These are phyloP conservation scores for Capsicum pubescens DNA, from an alignment of 257 asterid species.

Conservation along the genomic window DNA sequence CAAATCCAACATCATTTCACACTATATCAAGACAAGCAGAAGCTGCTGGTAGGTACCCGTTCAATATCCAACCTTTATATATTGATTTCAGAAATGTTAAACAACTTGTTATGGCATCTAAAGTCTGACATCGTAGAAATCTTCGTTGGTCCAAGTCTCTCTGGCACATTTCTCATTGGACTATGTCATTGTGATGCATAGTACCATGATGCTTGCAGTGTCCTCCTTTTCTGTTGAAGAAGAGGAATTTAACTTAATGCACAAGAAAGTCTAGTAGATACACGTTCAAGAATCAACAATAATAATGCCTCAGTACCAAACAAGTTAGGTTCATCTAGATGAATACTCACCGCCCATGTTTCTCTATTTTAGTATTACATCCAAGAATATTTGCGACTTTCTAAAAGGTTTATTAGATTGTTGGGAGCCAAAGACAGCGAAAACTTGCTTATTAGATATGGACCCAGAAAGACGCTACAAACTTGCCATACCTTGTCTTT, in stretches of 20 bases:
- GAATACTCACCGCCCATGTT: not conserved
- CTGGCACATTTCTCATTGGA: not conserved
- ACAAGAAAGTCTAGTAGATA: not conserved
- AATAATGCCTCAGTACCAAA: not conserved
- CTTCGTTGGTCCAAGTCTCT: not conserved
- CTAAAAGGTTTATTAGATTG: not conserved
- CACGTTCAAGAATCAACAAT: not conserved
- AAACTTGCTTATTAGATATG: conserved; percentile 16
- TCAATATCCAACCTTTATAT: conserved; percentile 14
- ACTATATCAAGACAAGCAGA: conserved; percentile 94
- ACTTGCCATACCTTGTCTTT: not conserved
- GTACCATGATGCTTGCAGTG: conserved; percentile 18
- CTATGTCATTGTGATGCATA: not conserved
- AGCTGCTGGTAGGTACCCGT: conserved; percentile 83
- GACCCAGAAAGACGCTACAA: not conserved
- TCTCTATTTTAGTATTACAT: conserved; percentile 1
- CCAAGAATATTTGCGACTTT: conserved; percentile 1
- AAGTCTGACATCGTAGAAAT: not conserved
- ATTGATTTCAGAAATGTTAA: not conserved
- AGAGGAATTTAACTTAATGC: conserved; percentile 18
- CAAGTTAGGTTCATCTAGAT: not conserved
- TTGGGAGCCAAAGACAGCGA: not conserved
- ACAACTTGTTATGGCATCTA: conserved; percentile 1
- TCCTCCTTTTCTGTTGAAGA: not conserved
- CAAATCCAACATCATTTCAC: conserved; percentile 68